These are phyloP conservation scores for Umbelopsis sp. DNA, from an alignment of 192 early-diverging fungal genomes.

Conservation along the genomic window DNA sequence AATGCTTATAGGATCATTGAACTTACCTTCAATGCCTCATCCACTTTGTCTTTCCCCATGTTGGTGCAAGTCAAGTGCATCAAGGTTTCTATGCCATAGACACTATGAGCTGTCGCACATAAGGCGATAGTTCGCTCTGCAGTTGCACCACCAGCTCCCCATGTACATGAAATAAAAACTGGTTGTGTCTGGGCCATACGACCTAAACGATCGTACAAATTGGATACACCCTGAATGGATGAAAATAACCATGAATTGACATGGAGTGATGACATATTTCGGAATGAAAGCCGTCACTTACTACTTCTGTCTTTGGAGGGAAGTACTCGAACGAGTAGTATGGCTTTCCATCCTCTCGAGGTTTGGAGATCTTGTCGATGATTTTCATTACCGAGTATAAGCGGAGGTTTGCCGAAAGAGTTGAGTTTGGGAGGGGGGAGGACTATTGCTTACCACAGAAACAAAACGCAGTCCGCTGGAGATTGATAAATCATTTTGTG, in stretches of 20 bases:
- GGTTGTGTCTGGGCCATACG: conserved; percentile 77
- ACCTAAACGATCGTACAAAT: conserved; percentile 81
- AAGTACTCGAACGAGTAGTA: conserved; percentile 96
- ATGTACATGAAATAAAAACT: conserved; percentile 81
- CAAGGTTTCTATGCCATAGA: conserved; percentile 75
- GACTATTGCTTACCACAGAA: neutral
- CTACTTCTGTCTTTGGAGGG: conserved; percentile 90
- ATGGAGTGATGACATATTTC: neutral
- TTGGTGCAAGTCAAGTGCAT: conserved; percentile 94
- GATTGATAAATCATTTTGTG: neutral
- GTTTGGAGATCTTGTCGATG: conserved; percentile 68
- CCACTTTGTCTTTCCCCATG: conserved; percentile 80
- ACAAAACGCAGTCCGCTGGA: neutral
- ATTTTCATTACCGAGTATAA: conserved; percentile 62
- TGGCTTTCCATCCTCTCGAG: conserved; percentile 59
- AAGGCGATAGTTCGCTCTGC: conserved; percentile 75
- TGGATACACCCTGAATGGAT: conserved; percentile 67
- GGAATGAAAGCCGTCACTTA: conserved; percentile 9
- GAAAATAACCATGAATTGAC: neutral
- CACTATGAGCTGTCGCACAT: conserved; percentile 68
- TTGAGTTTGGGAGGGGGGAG: neutral
- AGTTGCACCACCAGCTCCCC: conserved; percentile 84
- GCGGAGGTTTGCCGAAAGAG: neutral
- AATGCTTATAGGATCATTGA: neutral
- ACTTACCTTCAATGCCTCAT: conserved; percentile 60